Percentiles rank a stretch among this genome's conserved stretches.
Conservation (phyloP, 768 basidiomycete species). For the Gymnopilus dilepis region DNA sequence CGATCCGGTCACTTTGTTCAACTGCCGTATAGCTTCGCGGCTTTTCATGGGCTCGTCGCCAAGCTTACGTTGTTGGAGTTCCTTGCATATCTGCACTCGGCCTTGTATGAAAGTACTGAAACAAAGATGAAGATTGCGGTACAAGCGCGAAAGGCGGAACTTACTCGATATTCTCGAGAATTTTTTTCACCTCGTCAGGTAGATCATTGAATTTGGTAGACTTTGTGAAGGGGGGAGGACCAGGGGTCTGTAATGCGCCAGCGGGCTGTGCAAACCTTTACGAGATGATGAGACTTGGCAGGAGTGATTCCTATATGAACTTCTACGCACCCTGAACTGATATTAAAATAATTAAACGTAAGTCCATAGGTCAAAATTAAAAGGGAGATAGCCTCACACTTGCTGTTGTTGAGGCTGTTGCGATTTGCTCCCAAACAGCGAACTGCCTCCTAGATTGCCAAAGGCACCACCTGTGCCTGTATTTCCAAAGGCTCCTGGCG, state of each 20-base stretch:
- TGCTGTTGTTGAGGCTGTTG: constrained; percentile 38
- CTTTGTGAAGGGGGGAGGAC: constrained; percentile 51
- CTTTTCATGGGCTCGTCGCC: constrained; percentile 78
- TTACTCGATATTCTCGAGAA: constrained; percentile 76
- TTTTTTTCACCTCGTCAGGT: constrained; percentile 68
- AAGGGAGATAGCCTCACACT: constrained; percentile 9
- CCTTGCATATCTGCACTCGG: constrained; percentile 80
- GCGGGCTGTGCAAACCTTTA: constrained; percentile 24
- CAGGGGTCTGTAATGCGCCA: constrained; percentile 13
- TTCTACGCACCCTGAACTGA: constrained; percentile 25
- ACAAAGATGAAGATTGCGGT: constrained; percentile 5
- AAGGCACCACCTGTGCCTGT: constrained; percentile 21
- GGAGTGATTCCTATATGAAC: neutral
- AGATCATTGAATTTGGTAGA: constrained; percentile 85
- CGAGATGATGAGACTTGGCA: constrained; percentile 1
- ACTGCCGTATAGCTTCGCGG: constrained; percentile 66
- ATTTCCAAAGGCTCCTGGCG: constrained; percentile 33
- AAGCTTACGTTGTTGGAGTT: constrained; percentile 75
- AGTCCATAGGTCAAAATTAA: neutral
- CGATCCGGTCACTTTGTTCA: constrained; percentile 62
- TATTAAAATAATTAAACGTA: neutral
- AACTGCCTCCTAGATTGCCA: constrained; percentile 26
- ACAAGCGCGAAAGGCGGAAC: constrained; percentile 23
- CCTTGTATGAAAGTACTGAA: constrained; percentile 74
- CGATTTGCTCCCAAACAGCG: constrained; percentile 37